These are phyloP conservation scores for Sugiyamaella valdiviana DNA, from an alignment of 805 yeast genomes.

Conservation along the genomic window DNA sequence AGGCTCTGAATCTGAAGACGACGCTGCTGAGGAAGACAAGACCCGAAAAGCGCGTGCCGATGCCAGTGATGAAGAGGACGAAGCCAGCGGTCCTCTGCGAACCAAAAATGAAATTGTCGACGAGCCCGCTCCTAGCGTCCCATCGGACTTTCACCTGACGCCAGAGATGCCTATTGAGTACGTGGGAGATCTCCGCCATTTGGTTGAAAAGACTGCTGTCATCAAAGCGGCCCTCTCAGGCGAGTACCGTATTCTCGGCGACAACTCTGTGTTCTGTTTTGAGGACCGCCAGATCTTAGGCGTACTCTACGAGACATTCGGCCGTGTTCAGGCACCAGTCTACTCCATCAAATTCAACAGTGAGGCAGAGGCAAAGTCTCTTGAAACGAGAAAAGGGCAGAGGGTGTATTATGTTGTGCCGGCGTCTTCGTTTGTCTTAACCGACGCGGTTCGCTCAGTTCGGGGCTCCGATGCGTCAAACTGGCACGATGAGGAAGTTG, in stretches of 20 bases:
- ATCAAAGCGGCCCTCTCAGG: constrained; percentile 72
- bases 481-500: constrained; percentile 88
- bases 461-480: constrained; percentile 96
- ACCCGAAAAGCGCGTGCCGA: constrained; percentile 9
- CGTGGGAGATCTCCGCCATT: constrained; percentile 61
- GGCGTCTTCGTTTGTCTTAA: constrained; percentile 69
- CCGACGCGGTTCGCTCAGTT: constrained; percentile 58
- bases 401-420: constrained; percentile 74
- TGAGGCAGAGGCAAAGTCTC: constrained; percentile 43
- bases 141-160: constrained; percentile 56
- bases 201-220: constrained; percentile 67
- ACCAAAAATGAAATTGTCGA: constrained; percentile 74
- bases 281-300: constrained; percentile 69
- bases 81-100: constrained; percentile 51
- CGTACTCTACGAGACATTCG: constrained; percentile 80
- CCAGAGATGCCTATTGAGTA: constrained; percentile 60
- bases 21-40: constrained; percentile 7
- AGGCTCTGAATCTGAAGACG: constrained; percentile 18
- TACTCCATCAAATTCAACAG: constrained; percentile 66
- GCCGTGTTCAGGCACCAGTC: constrained; percentile 73
- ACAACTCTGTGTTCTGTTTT: constrained; percentile 66
- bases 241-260: constrained; percentile 76
- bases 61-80: constrained; percentile 22
- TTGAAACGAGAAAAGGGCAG: constrained; percentile 44
- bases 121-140: constrained; percentile 61